phyloP scores from a whole-genome alignment of 148 eudicot genomes.

The Persicaria tinctoria region DNA sequence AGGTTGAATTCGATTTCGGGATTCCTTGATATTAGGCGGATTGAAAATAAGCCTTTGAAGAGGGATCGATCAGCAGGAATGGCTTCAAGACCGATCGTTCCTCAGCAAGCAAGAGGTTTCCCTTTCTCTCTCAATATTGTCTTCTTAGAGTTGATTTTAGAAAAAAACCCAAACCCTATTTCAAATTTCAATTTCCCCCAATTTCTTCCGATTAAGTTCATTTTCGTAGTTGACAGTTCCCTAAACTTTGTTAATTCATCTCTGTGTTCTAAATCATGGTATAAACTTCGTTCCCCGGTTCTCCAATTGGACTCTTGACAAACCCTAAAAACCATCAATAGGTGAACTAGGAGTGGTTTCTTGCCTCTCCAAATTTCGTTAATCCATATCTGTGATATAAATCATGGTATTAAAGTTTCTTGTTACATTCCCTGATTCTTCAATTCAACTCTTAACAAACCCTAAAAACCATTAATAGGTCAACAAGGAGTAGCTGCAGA shows the following conservation, averaged over 20 bases:
- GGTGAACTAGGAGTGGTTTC: no score
- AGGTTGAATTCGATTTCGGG: conserved; percentile 11
- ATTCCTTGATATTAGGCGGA: neutral
- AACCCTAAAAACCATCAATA: no score
- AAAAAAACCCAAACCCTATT: neutral
- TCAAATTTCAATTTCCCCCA: neutral
- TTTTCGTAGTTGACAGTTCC: neutral
- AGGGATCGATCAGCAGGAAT: conserved; percentile 11
- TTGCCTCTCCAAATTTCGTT: no score
- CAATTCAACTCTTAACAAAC: neutral
- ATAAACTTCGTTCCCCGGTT: no score
- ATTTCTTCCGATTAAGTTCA: neutral
- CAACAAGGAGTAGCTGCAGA: conserved; percentile 25
- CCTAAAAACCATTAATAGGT: neutral
- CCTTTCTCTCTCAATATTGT: neutral
- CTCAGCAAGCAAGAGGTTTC: conserved; percentile 38
- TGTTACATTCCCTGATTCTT: neutral
- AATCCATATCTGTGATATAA: neutral
- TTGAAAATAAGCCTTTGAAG: neutral
- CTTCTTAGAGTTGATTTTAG: neutral
- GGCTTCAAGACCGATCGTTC: conserved; percentile 45
- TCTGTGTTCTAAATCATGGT: no score
- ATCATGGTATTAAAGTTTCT: neutral
- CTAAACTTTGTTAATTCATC: neutral
- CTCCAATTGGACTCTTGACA: no score